Percentiles rank a stretch among this genome's conserved stretches.
Evolutionary conservation across 805 yeast species (phyloP).

Genomic region (Spathaspora girioi): DNA sequence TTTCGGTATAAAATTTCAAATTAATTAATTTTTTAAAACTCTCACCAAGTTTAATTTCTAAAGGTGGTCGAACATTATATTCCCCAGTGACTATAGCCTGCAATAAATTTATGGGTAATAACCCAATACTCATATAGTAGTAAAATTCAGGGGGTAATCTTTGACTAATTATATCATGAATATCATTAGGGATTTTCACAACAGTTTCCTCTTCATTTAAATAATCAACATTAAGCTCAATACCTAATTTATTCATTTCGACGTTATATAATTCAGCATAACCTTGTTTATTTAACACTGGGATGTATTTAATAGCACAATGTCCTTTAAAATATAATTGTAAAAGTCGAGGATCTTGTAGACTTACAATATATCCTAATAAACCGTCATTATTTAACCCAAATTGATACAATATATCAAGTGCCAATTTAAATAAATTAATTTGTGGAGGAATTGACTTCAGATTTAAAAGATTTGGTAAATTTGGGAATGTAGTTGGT

Average conservation of each 20-base stretch:
- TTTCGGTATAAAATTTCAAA: constrained; percentile 40
- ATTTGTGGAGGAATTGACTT: constrained; percentile 39
- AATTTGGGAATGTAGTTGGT: constrained; percentile 54
- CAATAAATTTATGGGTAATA: constrained; percentile 59
- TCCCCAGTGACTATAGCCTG: constrained; percentile 66
- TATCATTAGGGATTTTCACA: constrained; percentile 65
- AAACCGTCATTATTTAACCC: constrained; percentile 20
- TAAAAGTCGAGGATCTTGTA: constrained; percentile 43
- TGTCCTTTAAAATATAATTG: constrained; percentile 63
- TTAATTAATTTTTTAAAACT: constrained; percentile 57
- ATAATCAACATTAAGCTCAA: constrained; percentile 16
- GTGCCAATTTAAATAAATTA: constrained; percentile 37
- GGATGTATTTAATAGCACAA: constrained; percentile 66
- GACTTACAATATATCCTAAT: constrained; percentile 44
- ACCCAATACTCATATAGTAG: constrained; percentile 77
- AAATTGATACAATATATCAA: constrained; percentile 36
- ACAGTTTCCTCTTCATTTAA: constrained; percentile 12
- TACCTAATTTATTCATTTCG: constrained; percentile 37
- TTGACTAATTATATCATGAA: constrained; percentile 79
- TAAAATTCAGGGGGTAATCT: constrained; percentile 82
- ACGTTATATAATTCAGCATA: constrained; percentile 53
- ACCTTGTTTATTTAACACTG: constrained; percentile 69
- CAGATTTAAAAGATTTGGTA: constrained; percentile 45
- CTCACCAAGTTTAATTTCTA: constrained; percentile 52
- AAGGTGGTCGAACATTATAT: constrained; percentile 59